A percentile compares a stretch with the other conserved stretches of the same genome.
These are phyloP conservation scores for Canavalia ensiformis DNA, from an alignment of 306 rosid genomes.

Conservation along the genomic window DNA sequence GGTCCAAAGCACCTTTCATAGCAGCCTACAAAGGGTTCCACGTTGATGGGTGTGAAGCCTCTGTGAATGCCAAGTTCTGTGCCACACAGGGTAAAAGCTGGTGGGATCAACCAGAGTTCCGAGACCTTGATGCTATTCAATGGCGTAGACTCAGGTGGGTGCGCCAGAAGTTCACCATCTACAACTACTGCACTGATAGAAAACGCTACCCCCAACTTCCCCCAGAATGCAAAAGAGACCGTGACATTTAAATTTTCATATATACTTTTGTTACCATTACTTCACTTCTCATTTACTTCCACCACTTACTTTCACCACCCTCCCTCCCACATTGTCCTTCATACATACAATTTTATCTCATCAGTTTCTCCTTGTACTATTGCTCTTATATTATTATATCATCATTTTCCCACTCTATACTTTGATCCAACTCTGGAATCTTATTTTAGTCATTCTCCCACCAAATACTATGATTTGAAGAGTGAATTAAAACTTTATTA, in stretches of 20 bases:
- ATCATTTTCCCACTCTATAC: neutral
- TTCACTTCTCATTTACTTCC: neutral
- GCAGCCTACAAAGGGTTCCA: conserved; percentile 88
- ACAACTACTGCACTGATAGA: conserved; percentile 87
- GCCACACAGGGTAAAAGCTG: conserved; percentile 81
- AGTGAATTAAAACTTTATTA: neutral
- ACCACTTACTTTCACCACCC: neutral
- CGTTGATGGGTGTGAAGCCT: conserved; percentile 90
- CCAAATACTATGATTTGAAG: neutral
- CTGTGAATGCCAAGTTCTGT: conserved; percentile 76
- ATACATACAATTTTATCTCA: neutral
- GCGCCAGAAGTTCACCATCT: conserved; percentile 71
- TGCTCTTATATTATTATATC: neutral
- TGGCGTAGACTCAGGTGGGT: conserved; percentile 81
- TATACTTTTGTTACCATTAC: neutral
- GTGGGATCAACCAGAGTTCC: conserved; percentile 89
- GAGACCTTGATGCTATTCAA: conserved; percentile 74
- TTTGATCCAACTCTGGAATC: neutral
- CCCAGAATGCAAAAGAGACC: conserved; percentile 82
- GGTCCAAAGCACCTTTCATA: conserved; percentile 92
- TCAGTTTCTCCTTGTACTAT: neutral
- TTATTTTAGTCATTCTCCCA: neutral
- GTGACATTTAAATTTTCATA: conserved; percentile 63
- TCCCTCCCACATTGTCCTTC: neutral
- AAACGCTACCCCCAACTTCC: conserved; percentile 65